phyloP scores from a whole-genome alignment of 2,329 filamentous ascomycete species.

The Colletotrichum somersetense region DNA sequence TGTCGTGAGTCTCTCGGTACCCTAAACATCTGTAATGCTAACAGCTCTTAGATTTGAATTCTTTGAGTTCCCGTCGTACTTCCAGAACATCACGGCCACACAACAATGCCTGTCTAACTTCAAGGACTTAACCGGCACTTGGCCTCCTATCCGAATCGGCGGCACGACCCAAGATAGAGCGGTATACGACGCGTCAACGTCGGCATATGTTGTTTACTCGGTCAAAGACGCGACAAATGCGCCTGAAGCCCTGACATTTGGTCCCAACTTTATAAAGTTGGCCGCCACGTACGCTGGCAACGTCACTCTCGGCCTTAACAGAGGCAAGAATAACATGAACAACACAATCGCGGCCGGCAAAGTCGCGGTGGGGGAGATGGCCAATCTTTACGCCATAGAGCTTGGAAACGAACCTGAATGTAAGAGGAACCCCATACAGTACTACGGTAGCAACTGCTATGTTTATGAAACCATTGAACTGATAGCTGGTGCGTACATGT shows the following conservation, averaged over 20 bases:
- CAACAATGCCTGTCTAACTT: constrained; percentile 65
- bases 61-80: constrained; percentile 68
- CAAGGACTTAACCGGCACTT: constrained; percentile 60
- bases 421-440: constrained; percentile 43
- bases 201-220: constrained; percentile 63
- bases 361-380: constrained; percentile 57
- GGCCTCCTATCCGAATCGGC: constrained; percentile 69
- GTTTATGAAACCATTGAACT: neutral
- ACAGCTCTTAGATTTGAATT: constrained; percentile 59
- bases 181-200: constrained; percentile 59
- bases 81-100: constrained; percentile 64
- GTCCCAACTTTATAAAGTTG: constrained; percentile 64
- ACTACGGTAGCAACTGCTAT: no score
- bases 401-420: constrained; percentile 70
- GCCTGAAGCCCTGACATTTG: constrained; percentile 63
- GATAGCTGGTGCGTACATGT: neutral
- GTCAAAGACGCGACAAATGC: constrained; percentile 62
- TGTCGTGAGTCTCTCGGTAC: no score
- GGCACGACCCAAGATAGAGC: constrained; percentile 68
- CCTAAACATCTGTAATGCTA: neutral
- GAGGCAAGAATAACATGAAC: constrained; percentile 63
- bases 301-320: constrained; percentile 66
- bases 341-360: constrained; percentile 67
- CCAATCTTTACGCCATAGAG: constrained; percentile 66
- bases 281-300: constrained; percentile 62